phyloP scores from a whole-genome alignment of 1,139 yeast species.

The Yamadazyma pseudoaaseri region DNA sequence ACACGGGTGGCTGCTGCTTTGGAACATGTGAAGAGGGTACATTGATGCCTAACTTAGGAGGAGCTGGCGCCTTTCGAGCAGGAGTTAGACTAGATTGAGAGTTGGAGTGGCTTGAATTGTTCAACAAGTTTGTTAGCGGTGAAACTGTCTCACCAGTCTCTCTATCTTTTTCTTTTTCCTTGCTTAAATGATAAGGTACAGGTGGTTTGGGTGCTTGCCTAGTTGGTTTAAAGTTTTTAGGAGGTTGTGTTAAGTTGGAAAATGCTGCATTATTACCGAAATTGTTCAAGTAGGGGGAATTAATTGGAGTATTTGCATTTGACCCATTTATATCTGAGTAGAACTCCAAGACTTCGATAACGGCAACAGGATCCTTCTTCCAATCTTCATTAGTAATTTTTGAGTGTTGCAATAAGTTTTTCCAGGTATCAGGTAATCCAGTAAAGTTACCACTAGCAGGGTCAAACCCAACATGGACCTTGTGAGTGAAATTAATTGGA shows the following conservation, averaged over 20 bases:
- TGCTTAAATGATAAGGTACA: conserved; percentile 36
- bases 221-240: conserved; percentile 28
- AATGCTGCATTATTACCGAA: conserved; percentile 7
- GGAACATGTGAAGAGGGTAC: conserved; percentile 21
- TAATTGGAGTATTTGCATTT: conserved; percentile 29
- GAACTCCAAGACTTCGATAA: conserved; percentile 89
- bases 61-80: conserved; percentile 56
- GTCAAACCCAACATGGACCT: conserved; percentile 61
- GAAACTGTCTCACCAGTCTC: conserved; percentile 21
- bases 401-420: conserved; percentile 68
- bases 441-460: conserved; percentile 72
- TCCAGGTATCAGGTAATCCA: conserved; percentile 81
- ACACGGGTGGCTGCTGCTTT: conserved; percentile 31
- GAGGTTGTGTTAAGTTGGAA: conserved; percentile 17
- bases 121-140: conserved; percentile 36
- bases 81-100: conserved; percentile 36
- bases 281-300: conserved; percentile 18
- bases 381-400: conserved; percentile 81
- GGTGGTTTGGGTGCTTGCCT: conserved; percentile 49
- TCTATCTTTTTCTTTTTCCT: conserved; percentile 1
- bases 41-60: conserved; percentile 28
- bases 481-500: conserved; percentile 78
- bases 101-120: conserved; percentile 17
- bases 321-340: conserved; percentile 52
- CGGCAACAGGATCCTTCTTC: conserved; percentile 82